Evolutionary conservation across 2,329 filamentous ascomycete genomes (phyloP).

Genomic region (Cladosporium colombiae): DNA sequence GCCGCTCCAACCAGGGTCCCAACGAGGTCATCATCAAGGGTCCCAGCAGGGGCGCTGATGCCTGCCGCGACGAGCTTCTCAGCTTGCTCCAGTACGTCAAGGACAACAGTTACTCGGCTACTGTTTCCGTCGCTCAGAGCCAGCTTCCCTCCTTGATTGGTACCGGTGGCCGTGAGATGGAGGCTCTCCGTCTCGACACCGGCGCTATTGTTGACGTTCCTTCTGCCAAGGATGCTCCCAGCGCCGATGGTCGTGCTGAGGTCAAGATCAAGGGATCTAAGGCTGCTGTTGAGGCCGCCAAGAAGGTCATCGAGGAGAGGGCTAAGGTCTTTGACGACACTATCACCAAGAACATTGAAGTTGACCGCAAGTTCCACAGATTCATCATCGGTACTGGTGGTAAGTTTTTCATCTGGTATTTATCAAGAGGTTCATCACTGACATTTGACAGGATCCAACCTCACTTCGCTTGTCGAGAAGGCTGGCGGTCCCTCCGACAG

Average conservation of each 20-base stretch:
- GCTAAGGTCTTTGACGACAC: conserved; percentile 86
- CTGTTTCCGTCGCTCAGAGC: conserved; percentile 82
- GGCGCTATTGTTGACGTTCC: conserved; percentile 92
- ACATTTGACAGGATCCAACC: conserved; percentile 68
- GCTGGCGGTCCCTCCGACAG: conserved; percentile 89
- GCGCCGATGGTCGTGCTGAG: conserved; percentile 70
- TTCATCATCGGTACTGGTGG: conserved; percentile 85
- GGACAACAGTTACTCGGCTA: conserved; percentile 80
- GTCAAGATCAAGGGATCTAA: conserved; percentile 93
- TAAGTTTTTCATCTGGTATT: too few relatives aligned
- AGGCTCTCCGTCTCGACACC: conserved; percentile 79
- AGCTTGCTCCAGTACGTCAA: conserved; percentile 85
- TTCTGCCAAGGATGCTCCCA: conserved; percentile 68
- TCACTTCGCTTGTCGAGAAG: conserved; percentile 81
- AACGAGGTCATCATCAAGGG: conserved; percentile 92
- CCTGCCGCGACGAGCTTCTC: conserved; percentile 86
- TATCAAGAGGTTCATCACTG: conserved; percentile 39
- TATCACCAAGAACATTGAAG: conserved; percentile 77
- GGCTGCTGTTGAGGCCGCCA: conserved; percentile 84
- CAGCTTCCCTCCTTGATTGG: conserved; percentile 95
- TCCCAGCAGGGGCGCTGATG: conserved; percentile 88
- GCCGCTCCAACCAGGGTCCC: conserved; percentile 66
- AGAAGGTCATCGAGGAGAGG: conserved; percentile 86
- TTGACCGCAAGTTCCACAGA: conserved; percentile 94
- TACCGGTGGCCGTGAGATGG: conserved; percentile 84